phyloP scores from a whole-genome alignment of 345 rosid genomes.

The Salix dunnii region DNA sequence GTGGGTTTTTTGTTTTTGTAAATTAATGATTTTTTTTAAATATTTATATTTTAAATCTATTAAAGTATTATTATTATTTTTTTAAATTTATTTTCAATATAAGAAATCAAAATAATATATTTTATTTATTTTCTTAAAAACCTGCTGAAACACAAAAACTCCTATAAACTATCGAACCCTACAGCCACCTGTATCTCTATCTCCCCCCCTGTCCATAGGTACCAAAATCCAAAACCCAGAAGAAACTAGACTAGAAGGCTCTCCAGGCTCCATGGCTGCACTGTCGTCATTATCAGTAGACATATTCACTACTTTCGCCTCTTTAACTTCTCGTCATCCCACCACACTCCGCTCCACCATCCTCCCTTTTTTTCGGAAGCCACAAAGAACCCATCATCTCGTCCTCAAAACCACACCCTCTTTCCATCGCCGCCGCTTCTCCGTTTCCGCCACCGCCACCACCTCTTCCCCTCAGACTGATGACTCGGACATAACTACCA shows the following conservation, averaged over 20 bases:
- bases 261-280: conserved; percentile 17
- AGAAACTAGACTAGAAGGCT: neutral
- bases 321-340: conserved; percentile 48
- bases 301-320: conserved; percentile 58
- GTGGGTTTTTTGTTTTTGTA: too few species aligned
- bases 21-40: too few species aligned
- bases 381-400: conserved; percentile 4
- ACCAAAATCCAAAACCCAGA: neutral
- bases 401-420: conserved; percentile 7
- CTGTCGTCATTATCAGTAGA: conserved; percentile 42
- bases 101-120: too few species aligned
- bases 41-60: too few species aligned
- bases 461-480: conserved; percentile 44
- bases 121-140: too few species aligned
- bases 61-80: too few species aligned
- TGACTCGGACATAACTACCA: conserved; percentile 58
- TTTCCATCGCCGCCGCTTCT: conserved; percentile 42
- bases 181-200: neutral
- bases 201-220: neutral
- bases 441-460: conserved; percentile 52
- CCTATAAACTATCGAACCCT: neutral
- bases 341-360: conserved; percentile 34
- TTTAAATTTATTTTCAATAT: too few species aligned
- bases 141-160: too few species aligned
- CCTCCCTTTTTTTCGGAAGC: conserved; percentile 31